Percentiles rank a stretch among this genome's conserved stretches.
Evolutionary conservation across 2,329 filamentous ascomycete species (phyloP).

Genomic region (Dothiorella sarmentorum): DNA sequence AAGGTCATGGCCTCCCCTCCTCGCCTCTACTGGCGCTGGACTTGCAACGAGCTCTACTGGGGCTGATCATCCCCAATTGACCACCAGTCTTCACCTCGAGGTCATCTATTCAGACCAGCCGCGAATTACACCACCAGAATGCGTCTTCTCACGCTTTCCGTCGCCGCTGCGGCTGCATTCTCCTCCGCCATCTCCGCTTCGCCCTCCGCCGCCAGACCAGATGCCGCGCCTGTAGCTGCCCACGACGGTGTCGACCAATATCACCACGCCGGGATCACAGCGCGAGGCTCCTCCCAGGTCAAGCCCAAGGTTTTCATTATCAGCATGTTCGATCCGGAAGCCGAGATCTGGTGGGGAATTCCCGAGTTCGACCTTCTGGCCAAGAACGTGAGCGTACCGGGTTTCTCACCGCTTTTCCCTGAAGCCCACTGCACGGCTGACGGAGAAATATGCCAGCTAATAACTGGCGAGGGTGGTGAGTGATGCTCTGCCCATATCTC

Average conservation of each 20-base stretch:
- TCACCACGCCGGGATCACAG: not conserved
- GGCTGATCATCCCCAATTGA: not conserved
- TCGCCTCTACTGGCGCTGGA: not conserved
- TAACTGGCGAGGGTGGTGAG: constrained; percentile 55
- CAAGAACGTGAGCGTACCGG: constrained; percentile 57
- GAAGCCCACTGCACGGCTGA: constrained; percentile 61
- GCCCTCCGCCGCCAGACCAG: not conserved
- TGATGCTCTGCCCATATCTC: not conserved
- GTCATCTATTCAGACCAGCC: too few relatives aligned
- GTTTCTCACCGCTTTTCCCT: constrained; percentile 64
- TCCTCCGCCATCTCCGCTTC: constrained; percentile 14
- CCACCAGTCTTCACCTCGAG: not conserved
- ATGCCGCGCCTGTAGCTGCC: not conserved
- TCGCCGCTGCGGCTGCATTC: not conserved
- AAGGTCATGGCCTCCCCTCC: not conserved
- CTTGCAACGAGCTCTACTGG: not conserved
- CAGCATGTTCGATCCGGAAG: constrained; percentile 51
- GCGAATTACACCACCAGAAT: too few relatives aligned
- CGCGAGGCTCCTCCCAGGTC: constrained; percentile 41
- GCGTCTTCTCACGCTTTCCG: constrained; percentile 2
- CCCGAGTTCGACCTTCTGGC: constrained; percentile 55
- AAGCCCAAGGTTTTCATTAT: constrained; percentile 61
- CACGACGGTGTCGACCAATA: not conserved
- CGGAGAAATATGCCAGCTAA: constrained; percentile 64
- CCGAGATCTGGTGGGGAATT: constrained; percentile 54